Conservation (phyloP, 225 moss, liverwort and hornwort genomes). For the Asterella californica region DNA sequence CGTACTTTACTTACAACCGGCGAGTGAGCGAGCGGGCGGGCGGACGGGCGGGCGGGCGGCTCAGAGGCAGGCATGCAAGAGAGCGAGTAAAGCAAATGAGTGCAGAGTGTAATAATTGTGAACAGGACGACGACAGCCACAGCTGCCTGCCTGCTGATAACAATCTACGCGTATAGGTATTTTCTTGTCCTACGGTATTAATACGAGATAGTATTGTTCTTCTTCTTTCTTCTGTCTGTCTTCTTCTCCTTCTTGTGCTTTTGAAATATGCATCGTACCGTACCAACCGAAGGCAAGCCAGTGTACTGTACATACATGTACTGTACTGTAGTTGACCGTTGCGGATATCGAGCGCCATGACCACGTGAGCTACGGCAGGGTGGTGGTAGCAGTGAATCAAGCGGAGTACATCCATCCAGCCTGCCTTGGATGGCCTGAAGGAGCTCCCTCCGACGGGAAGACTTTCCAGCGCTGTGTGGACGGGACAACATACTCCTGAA, state of each 20-base stretch:
- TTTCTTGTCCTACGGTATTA: no score
- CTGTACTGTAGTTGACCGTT: constrained; percentile 4
- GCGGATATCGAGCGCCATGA: constrained; percentile 13
- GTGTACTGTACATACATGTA: not conserved
- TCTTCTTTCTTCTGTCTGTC: no score
- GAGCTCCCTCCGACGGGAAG: not conserved
- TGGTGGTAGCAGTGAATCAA: not conserved
- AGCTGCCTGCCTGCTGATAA: not conserved
- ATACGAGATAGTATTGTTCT: no score
- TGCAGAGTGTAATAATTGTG: not conserved
- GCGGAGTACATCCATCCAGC: not conserved
- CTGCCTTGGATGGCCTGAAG: not conserved
- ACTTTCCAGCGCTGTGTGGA: no score
- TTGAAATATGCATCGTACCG: not conserved
- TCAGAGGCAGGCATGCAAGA: no score
- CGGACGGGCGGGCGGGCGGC: no score
- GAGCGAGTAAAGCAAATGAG: no score
- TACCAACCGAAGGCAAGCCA: not conserved
- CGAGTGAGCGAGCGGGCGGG: no score
- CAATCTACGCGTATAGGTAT: not conserved
- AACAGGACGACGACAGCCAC: not conserved
- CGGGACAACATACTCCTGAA: not conserved
- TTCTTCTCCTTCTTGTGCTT: no score
- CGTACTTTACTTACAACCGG: no score
- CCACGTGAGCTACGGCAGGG: constrained; percentile 13